A percentile compares a stretch with the other conserved stretches of the same genome.
These are phyloP conservation scores for Rhodomyrtus tomentosa DNA, from an alignment of 345 rosid species.

Conservation along the genomic window DNA sequence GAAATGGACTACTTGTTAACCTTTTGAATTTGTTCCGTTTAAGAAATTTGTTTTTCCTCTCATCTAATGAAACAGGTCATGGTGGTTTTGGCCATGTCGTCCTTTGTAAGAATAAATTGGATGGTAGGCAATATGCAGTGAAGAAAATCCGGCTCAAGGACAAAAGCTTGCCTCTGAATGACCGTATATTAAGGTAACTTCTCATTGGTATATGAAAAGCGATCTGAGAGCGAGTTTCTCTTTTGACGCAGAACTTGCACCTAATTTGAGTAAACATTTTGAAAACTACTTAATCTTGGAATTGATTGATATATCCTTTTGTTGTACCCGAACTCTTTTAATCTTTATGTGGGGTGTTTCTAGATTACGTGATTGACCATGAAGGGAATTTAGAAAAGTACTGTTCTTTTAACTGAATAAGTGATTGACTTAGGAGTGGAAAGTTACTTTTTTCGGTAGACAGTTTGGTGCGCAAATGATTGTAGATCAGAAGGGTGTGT, in stretches of 20 bases:
- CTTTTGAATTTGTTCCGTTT: not conserved
- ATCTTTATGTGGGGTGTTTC: not conserved
- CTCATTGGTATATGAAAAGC: not conserved
- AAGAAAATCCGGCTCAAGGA: constrained; percentile 94
- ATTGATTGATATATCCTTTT: not conserved
- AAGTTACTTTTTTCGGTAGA: not conserved
- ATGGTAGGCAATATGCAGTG: constrained; percentile 96
- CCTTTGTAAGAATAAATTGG: constrained; percentile 88
- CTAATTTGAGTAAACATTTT: not conserved
- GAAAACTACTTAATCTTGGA: not conserved
- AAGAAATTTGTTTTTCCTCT: not conserved
- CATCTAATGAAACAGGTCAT: constrained; percentile 40
- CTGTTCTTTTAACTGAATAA: not conserved
- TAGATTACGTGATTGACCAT: not conserved
- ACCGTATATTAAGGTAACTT: constrained; percentile 67
- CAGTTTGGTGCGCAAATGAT: not conserved
- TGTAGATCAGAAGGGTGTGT: not conserved
- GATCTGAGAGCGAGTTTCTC: not conserved
- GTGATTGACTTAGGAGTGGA: not conserved
- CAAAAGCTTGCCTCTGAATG: constrained; percentile 61
- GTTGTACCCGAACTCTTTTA: not conserved
- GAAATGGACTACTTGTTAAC: not conserved
- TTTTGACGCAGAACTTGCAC: not conserved
- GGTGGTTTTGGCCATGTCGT: constrained; percentile 97
- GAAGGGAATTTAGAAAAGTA: not conserved